phyloP scores from a whole-genome alignment of 139 green algal species.

The Haematococcus sp. region DNA sequence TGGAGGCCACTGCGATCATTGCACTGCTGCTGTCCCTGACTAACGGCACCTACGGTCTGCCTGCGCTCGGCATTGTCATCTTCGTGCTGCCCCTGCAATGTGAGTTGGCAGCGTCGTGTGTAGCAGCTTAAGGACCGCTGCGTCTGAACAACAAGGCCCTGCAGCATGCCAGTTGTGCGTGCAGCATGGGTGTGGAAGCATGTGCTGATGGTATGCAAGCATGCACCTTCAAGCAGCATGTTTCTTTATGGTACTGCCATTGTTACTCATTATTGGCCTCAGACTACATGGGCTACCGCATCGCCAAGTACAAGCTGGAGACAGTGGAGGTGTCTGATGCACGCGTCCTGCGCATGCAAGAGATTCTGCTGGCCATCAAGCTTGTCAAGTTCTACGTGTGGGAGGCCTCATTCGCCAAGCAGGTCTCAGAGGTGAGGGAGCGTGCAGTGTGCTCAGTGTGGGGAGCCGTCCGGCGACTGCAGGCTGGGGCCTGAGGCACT shows the following conservation, averaged over 20 bases:
- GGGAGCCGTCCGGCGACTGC: too few species aligned
- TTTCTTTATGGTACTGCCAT: too few species aligned
- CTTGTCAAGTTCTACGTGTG: conserved; percentile 73
- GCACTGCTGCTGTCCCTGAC: conserved; percentile 54
- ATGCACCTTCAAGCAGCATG: too few species aligned
- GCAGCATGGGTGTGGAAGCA: too few species aligned
- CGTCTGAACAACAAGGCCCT: not conserved
- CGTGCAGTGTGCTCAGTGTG: not conserved
- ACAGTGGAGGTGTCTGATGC: conserved; percentile 52
- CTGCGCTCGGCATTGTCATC: conserved; percentile 51
- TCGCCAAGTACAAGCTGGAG: conserved; percentile 59
- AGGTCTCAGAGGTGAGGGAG: conserved; percentile 45
- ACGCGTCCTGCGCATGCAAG: conserved; percentile 55
- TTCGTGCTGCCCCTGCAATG: conserved; percentile 41
- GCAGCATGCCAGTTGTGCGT: not conserved
- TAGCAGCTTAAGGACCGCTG: not conserved
- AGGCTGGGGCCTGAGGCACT: too few species aligned
- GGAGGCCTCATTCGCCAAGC: conserved; percentile 55
- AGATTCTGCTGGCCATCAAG: conserved; percentile 65
- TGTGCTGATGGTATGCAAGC: too few species aligned
- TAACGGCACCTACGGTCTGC: conserved; percentile 52
- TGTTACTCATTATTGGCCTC: not conserved
- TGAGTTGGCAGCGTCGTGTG: not conserved
- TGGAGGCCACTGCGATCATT: conserved; percentile 62
- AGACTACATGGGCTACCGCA: conserved; percentile 58